A percentile compares a stretch with the other conserved stretches of the same genome.
phyloP scores from a whole-genome alignment of 2,329 filamentous ascomycete species.

The Penicillium sp. region DNA sequence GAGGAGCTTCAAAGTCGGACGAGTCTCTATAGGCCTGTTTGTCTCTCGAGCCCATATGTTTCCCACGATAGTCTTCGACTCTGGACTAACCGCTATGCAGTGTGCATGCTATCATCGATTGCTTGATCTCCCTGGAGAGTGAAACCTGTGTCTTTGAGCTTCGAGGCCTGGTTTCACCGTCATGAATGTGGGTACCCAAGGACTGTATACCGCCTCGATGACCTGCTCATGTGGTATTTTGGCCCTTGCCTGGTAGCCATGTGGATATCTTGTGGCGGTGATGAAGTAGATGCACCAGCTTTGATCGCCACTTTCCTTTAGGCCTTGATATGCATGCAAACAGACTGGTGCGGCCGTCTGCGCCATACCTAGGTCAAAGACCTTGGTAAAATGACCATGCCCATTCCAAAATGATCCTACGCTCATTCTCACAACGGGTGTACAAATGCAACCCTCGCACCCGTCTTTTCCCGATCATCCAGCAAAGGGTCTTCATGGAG shows the following conservation, averaged over 20 bases:
- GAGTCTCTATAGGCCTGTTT: slow-evolving; percentile 17
- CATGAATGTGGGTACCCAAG: slow-evolving; percentile 31
- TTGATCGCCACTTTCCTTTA: slow-evolving; percentile 6
- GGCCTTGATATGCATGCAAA: slow-evolving; percentile 27
- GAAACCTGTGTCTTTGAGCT: slow-evolving; percentile 17
- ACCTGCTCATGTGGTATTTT: not conserved
- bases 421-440: not conserved
- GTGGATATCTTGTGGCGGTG: slow-evolving; percentile 28
- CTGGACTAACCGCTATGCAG: slow-evolving; percentile 21
- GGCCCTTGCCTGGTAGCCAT: slow-evolving; percentile 28
- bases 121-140: slow-evolving; percentile 8
- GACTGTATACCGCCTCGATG: slow-evolving; percentile 16
- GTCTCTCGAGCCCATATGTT: slow-evolving; percentile 7
- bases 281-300: slow-evolving; percentile 4
- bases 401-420: not conserved
- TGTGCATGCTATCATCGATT: slow-evolving; percentile 14
- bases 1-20: slow-evolving; percentile 18
- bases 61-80: slow-evolving; percentile 17
- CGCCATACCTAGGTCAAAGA: not conserved
- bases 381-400: not conserved
- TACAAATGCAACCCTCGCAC: not conserved
- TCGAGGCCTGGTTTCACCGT: slow-evolving; percentile 37
- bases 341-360: slow-evolving; percentile 24
- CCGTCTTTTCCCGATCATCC: not conserved
- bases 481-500: not conserved